A percentile compares a stretch with the other conserved stretches of the same genome.
Conservation (phyloP, 2,329 filamentous ascomycete species). For the Fusarium mangiferae region DNA sequence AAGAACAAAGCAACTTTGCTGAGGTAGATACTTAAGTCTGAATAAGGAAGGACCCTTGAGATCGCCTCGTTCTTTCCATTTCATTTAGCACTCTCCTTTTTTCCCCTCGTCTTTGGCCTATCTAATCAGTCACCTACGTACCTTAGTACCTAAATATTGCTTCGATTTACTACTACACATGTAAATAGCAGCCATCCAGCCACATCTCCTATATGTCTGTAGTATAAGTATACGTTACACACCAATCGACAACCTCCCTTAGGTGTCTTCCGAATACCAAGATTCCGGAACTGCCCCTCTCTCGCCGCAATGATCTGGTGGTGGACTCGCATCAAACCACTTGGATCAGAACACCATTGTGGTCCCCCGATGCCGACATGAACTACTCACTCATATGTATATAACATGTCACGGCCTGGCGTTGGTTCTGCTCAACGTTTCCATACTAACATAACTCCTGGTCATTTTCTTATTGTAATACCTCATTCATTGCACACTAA, state of each 20-base stretch:
- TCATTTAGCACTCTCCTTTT: neutral
- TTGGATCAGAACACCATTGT: neutral
- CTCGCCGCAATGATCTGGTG: constrained; percentile 18
- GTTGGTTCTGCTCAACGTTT: neutral
- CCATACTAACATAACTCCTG: neutral
- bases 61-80: neutral
- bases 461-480: neutral
- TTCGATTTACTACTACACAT: neutral
- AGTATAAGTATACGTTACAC: neutral
- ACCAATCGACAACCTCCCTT: neutral
- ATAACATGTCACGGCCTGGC: neutral
- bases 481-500: neutral
- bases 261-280: neutral
- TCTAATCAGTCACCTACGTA: neutral
- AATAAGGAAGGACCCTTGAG: constrained; percentile 2
- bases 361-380: neutral
- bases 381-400: neutral
- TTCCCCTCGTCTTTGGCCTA: neutral
- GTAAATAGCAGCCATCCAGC: neutral
- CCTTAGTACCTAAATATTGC: neutral
- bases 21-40: constrained; percentile 3
- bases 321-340: constrained; percentile 12
- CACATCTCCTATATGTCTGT: neutral
- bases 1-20: constrained; percentile 1
- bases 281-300: neutral